Conservation (phyloP, 2,329 filamentous ascomycete species). For the Sporothrix humicola region DNA sequence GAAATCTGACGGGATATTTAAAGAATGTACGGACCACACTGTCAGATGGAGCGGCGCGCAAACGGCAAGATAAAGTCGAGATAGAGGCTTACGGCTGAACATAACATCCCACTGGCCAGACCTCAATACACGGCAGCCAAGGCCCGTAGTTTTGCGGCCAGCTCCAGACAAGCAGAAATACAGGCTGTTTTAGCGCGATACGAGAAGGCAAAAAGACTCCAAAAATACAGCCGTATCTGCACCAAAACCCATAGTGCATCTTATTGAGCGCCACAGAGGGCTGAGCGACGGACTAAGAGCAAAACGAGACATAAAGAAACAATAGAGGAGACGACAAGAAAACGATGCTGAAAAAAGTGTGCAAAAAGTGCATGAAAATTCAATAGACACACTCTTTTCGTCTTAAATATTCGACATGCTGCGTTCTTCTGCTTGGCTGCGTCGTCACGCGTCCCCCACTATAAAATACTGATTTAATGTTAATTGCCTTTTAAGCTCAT, state of each 20-base stretch:
- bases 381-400: neutral
- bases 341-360: neutral
- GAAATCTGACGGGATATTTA: neutral
- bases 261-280: constrained; percentile 1
- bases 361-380: no score
- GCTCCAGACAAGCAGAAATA: neutral
- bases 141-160: neutral
- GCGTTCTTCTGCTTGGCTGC: constrained; percentile 11
- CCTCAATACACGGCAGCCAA: neutral
- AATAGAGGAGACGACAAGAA: neutral
- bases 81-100: neutral
- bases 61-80: neutral
- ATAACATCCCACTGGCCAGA: neutral
- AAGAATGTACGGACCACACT: neutral
- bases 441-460: constrained; percentile 7
- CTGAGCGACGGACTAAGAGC: neutral
- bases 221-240: neutral
- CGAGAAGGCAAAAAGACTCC: neutral
- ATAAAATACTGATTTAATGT: neutral
- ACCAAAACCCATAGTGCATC: neutral
- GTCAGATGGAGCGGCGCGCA: neutral
- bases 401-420: neutral
- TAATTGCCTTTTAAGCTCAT: neutral
- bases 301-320: neutral
- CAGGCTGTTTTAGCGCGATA: neutral